phyloP scores from a whole-genome alignment of 2,329 filamentous ascomycete species.

The Claviceps pazoutovae region DNA sequence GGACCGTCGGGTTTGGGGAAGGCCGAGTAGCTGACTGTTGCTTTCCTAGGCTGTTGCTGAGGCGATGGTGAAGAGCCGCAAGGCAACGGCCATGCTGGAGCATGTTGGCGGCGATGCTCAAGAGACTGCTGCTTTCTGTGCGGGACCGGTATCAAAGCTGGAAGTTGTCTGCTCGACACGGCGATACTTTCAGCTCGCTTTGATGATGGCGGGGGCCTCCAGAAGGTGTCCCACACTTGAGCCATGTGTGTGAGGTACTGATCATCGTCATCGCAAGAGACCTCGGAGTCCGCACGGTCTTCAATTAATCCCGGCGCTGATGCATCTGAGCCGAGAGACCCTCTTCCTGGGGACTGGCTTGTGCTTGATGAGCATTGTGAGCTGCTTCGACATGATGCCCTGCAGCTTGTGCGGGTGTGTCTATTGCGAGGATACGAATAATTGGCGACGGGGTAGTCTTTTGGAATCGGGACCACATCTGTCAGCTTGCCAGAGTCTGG shows the following conservation, averaged over 20 bases:
- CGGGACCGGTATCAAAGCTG: conserved; percentile 18
- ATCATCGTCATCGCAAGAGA: conserved; percentile 36
- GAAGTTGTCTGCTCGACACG: conserved; percentile 16
- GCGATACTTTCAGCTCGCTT: conserved; percentile 4
- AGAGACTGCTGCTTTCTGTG: conserved; percentile 7
- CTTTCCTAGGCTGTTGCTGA: conserved; percentile 9
- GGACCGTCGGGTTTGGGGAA: conserved; percentile 22
- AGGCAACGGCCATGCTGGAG: conserved; percentile 15
- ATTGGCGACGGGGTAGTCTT: conserved; percentile 20
- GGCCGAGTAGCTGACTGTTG: conserved; percentile 24
- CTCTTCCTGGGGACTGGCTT: conserved; percentile 1
- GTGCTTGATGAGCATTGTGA: conserved; percentile 3
- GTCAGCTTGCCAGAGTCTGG: conserved; percentile 11
- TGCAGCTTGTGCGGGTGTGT: conserved; percentile 5
- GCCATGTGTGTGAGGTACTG: conserved; percentile 30
- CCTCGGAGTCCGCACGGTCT: conserved; percentile 35
- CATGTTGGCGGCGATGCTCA: conserved; percentile 5
- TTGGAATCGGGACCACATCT: not conserved
- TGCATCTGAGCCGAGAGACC: conserved; percentile 27
- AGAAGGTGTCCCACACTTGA: conserved; percentile 40
- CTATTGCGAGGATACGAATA: conserved; percentile 25
- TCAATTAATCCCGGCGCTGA: conserved; percentile 37
- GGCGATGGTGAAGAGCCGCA: conserved; percentile 6
- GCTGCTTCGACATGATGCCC: not conserved
- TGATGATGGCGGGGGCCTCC: conserved; percentile 12